Base-by-base conservation (phyloP, 768 basidiomycete genomes). In the Mycena vulgaris region DNA sequence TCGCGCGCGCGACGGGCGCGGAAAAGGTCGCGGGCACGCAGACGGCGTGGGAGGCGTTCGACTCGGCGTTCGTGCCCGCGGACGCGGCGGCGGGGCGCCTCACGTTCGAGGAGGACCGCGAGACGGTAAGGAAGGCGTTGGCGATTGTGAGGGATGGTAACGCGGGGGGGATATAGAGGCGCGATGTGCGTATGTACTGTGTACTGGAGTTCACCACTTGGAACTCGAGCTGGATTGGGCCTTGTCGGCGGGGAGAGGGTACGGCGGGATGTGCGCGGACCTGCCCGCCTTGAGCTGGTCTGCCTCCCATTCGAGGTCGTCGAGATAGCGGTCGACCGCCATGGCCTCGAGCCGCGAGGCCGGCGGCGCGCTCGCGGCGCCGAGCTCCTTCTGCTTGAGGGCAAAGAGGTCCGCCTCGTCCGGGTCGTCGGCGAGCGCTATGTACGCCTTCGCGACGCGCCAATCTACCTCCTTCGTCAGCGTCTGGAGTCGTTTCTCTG, bases 261-360 rank as follows among this genome's bases (percentile, higher is more conserved):
- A 74, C 1, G 63, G 74, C 64, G 47, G 71, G 57, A 73, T 74
- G 28, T 51, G 61, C 42, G 45, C 72, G 61, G 37, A 79, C 69
- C 75, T 66, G 17, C 80, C 79, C 23, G 72, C 61, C 78, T 81
- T 63, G 57, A 81, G 66, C 74, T 80, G 76, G 10, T 71, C 75
- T 57, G 80, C 79, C 77, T 93, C 93, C 92, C 92, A 94, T 68
- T 92, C 90, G 2, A 85, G 83, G 69, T 94, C 92, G 55, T 92
- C 90, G 63, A 93, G 75, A 77, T 92, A 94, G 49, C 76, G 81
- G 64, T 86, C 85, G 31, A 91, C 81, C 0, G 92, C 92, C 5
- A 87, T 78, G 19, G 78, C 83, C 72, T 89, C 90, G 61, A 89
- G 64, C 40, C 47, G 51, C 33, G 55, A 57, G 8, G 55, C 7